These are phyloP conservation scores for Hippophae tibetana DNA, from an alignment of 306 rosid genomes.

Conservation along the genomic window DNA sequence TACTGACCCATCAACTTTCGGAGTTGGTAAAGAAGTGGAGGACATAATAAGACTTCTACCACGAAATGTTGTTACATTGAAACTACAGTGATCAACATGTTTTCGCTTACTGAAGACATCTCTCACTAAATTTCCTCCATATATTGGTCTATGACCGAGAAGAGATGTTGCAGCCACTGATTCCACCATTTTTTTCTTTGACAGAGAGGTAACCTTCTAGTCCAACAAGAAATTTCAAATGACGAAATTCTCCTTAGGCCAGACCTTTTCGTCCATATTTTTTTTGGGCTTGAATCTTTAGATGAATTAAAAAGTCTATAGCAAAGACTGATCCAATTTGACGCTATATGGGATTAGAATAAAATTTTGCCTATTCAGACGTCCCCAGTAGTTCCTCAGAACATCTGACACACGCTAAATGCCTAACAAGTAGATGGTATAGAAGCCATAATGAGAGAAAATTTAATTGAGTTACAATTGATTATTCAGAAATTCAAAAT, in stretches of 20 bases:
- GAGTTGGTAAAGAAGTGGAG: slow-evolving; percentile 31
- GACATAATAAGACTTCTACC: slow-evolving; percentile 39
- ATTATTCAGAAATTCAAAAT: slow-evolving; percentile 2
- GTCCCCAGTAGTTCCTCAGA: not conserved
- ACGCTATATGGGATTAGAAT: slow-evolving; percentile 5
- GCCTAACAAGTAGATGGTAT: not conserved
- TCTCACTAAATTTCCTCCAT: slow-evolving; percentile 37
- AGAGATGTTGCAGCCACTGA: slow-evolving; percentile 75
- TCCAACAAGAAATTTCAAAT: slow-evolving; percentile 13
- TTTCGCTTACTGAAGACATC: slow-evolving; percentile 46
- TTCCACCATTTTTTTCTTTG: slow-evolving; percentile 47
- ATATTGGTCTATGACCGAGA: slow-evolving; percentile 57
- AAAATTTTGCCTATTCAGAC: slow-evolving; percentile 2
- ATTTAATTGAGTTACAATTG: not conserved
- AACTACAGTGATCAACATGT: slow-evolving; percentile 22
- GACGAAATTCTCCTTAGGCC: slow-evolving; percentile 1
- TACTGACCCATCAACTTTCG: slow-evolving; percentile 19
- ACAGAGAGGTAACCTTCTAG: slow-evolving; percentile 3
- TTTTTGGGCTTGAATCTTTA: not conserved
- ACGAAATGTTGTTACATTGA: slow-evolving; percentile 29
- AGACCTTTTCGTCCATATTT: not conserved
- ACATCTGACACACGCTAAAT: not conserved
- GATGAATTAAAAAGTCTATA: slow-evolving; percentile 1
- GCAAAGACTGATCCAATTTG: slow-evolving; percentile 1
- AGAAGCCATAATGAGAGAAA: not conserved